Conservation (phyloP, 1,284 basidiomycete species). For the Cryptococcus sp. region DNA sequence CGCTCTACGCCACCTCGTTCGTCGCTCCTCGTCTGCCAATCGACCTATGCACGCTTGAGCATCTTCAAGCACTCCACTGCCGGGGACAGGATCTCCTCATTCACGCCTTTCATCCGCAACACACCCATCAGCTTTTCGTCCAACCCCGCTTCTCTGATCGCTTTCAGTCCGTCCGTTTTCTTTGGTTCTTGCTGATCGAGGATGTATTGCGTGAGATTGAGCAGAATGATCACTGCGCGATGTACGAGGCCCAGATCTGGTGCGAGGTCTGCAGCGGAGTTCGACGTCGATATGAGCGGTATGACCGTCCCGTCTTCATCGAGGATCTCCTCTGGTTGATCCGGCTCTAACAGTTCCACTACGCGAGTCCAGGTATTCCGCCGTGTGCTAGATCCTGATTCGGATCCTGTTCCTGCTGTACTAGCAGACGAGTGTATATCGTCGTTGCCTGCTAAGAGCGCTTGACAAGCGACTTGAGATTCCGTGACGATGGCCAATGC, state of each 20-base stretch:
- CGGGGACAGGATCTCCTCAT: constrained; percentile 25
- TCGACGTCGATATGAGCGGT: constrained; percentile 36
- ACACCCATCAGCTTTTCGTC: constrained; percentile 25
- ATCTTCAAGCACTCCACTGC: constrained; percentile 30
- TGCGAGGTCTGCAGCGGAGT: constrained; percentile 11
- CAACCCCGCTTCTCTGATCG: constrained; percentile 20
- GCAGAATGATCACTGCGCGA: constrained; percentile 70
- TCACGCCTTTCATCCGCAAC: constrained; percentile 12
- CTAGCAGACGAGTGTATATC: constrained; percentile 59
- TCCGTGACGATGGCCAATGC: constrained; percentile 78
- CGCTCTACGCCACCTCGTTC: neutral
- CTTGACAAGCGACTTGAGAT: constrained; percentile 61
- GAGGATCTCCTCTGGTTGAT: constrained; percentile 38
- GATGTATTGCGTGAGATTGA: constrained; percentile 61
- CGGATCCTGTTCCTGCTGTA: neutral
- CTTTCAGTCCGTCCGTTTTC: constrained; percentile 8
- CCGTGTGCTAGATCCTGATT: constrained; percentile 1
- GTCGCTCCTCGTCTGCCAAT: neutral
- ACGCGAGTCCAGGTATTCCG: constrained; percentile 51
- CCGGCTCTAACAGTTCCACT: constrained; percentile 25
- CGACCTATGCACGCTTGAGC: constrained; percentile 17
- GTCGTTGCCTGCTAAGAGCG: constrained; percentile 55
- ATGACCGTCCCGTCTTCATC: constrained; percentile 41
- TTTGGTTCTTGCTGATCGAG: constrained; percentile 4
- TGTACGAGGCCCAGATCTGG: constrained; percentile 63